phyloP scores from a whole-genome alignment of 2,329 filamentous ascomycete species.

The Fusarium ramigenum region DNA sequence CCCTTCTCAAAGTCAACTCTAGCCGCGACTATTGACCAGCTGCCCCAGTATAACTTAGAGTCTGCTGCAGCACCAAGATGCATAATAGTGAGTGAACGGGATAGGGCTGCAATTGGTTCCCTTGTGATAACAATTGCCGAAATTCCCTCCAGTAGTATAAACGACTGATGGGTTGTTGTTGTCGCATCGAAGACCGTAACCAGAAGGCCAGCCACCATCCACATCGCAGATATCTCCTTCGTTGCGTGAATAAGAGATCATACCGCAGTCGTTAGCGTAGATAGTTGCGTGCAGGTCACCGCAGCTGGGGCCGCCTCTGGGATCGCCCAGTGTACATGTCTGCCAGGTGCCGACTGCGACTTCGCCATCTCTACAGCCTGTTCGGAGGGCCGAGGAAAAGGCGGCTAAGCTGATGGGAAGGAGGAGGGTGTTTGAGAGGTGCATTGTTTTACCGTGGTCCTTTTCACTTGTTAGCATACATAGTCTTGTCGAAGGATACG shows the following conservation, averaged over 20 bases:
- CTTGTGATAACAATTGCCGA: neutral
- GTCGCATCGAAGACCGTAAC: neutral
- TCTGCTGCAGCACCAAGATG: neutral
- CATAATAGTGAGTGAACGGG: neutral
- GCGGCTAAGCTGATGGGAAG: accelerated
- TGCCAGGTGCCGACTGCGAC: neutral
- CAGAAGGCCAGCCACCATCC: neutral
- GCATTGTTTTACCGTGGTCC: neutral
- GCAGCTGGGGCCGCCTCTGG: neutral
- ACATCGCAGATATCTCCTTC: neutral
- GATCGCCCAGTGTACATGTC: neutral
- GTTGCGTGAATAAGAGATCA: neutral
- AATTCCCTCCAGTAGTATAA: neutral
- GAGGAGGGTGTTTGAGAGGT: neutral
- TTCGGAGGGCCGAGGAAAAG: neutral
- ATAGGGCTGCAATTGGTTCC: neutral
- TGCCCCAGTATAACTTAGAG: neutral
- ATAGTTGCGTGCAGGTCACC: neutral
- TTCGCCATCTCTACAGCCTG: neutral
- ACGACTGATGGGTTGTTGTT: neutral
- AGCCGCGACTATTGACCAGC: accelerated
- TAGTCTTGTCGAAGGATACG: accelerated
- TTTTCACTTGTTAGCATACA: neutral
- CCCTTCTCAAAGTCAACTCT: neutral
- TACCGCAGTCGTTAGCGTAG: neutral